Conservation (phyloP, 2,329 filamentous ascomycete genomes). For the Biscogniauxia mediterranea region DNA sequence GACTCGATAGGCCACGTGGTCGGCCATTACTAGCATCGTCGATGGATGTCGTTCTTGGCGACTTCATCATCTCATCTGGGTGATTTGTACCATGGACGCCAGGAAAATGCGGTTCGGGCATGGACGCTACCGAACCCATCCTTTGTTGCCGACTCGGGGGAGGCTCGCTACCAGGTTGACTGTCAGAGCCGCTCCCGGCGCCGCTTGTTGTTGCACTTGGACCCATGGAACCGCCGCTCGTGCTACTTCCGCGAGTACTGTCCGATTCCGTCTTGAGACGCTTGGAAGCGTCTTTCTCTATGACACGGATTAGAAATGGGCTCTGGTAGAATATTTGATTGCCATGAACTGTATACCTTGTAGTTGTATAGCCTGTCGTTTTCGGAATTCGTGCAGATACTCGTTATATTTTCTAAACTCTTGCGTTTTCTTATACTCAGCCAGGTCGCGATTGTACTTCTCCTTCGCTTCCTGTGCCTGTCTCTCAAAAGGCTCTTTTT, state of each 20-base stretch:
- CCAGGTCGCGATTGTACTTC: constrained; percentile 69
- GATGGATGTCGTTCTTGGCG: constrained; percentile 40
- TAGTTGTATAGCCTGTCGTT: constrained; percentile 60
- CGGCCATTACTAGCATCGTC: constrained; percentile 30
- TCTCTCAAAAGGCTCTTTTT: constrained; percentile 71
- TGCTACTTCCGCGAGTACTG: constrained; percentile 38
- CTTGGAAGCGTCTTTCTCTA: constrained; percentile 50
- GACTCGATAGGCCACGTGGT: constrained; percentile 28
- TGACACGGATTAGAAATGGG: constrained; percentile 17
- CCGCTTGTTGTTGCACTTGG: constrained; percentile 39
- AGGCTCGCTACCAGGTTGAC: constrained; percentile 47
- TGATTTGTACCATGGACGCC: constrained; percentile 35
- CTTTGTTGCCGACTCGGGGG: constrained; percentile 46
- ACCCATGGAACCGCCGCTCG: constrained; percentile 40
- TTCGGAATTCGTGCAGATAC: constrained; percentile 76
- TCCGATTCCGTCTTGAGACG: constrained; percentile 46
- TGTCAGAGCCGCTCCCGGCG: constrained; percentile 48
- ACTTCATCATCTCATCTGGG: constrained; percentile 43
- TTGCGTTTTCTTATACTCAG: constrained; percentile 74
- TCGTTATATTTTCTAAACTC: constrained; percentile 66
- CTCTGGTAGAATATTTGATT: background rate
- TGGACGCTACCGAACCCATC: constrained; percentile 47
- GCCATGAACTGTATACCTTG: constrained; percentile 46
- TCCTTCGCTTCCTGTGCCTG: constrained; percentile 74
- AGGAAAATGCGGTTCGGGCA: constrained; percentile 43